These are phyloP conservation scores for Suillus lakei DNA, from an alignment of 768 basidiomycete species.

Conservation along the genomic window DNA sequence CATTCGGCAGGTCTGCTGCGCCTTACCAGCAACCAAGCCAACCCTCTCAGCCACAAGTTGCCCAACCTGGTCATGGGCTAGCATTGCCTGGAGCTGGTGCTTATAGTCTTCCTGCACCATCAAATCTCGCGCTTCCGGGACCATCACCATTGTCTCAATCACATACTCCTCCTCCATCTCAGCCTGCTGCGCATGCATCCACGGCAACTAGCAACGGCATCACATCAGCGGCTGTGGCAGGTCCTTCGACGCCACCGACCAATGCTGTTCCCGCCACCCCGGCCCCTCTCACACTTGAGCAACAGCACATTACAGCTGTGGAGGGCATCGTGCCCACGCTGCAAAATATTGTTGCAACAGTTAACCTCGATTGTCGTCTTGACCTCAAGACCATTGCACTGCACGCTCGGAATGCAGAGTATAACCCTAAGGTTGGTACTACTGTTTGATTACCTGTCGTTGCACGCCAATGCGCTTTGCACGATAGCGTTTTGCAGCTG, in stretches of 20 bases:
- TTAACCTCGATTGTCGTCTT: conserved; percentile 95
- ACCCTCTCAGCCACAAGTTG: conserved; percentile 42
- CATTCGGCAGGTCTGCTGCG: conserved; percentile 69
- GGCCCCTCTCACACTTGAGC: conserved; percentile 79
- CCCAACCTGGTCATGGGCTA: conserved; percentile 54
- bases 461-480: conserved; percentile 66
- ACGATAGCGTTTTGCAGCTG: conserved; percentile 98
- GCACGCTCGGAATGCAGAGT: conserved; percentile 98
- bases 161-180: conserved; percentile 35
- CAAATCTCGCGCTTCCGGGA: conserved; percentile 55
- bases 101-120: conserved; percentile 46
- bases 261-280: conserved; percentile 68
- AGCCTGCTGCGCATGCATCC: conserved; percentile 31
- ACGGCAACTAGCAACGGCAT: conserved; percentile 35
- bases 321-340: conserved; percentile 99
- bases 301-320: conserved; percentile 94
- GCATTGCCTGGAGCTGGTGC: conserved; percentile 57
- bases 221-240: conserved; percentile 51
- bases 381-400: conserved; percentile 98
- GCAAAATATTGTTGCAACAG: conserved; percentile 99
- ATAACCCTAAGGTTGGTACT: conserved; percentile 98
- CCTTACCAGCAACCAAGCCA: conserved; percentile 47
- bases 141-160: conserved; percentile 60
- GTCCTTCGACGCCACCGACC: conserved; percentile 59
- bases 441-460: conserved; percentile 37